Evolutionary conservation across 2,329 filamentous ascomycete genomes (phyloP).

Genomic region (Bipolaris cookei): DNA sequence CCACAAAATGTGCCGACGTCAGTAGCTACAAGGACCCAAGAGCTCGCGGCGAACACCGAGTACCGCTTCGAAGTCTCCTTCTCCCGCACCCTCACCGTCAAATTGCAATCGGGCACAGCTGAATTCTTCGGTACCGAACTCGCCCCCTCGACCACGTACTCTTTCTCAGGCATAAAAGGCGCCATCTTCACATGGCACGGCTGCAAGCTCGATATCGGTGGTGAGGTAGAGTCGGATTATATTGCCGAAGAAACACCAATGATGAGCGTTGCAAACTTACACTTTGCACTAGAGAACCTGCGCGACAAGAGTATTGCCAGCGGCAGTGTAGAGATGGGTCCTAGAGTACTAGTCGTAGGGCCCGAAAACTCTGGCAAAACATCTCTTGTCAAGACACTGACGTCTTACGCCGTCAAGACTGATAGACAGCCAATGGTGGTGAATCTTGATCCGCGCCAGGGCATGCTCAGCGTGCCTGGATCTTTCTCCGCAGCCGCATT

Average conservation of each 20-base stretch:
- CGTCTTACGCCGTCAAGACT: slow-evolving; percentile 77
- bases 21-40: slow-evolving; percentile 46
- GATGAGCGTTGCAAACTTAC: slow-evolving; percentile 80
- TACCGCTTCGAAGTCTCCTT: slow-evolving; percentile 52
- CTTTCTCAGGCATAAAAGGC: slow-evolving; percentile 79
- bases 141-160: slow-evolving; percentile 78
- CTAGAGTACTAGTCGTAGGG: slow-evolving; percentile 84
- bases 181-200: slow-evolving; percentile 93
- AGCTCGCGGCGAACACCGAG: slow-evolving; percentile 55
- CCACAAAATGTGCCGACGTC: slow-evolving; percentile 30
- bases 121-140: slow-evolving; percentile 97
- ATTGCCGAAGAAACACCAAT: slow-evolving; percentile 81
- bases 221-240: slow-evolving; percentile 72
- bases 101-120: slow-evolving; percentile 80
- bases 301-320: slow-evolving; percentile 64
- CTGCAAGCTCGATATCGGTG: slow-evolving; percentile 80
- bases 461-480: slow-evolving; percentile 64
- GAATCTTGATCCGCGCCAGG: slow-evolving; percentile 82
- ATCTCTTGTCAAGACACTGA: slow-evolving; percentile 75
- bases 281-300: slow-evolving; percentile 80
- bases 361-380: slow-evolving; percentile 83
- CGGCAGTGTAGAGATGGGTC: slow-evolving; percentile 61
- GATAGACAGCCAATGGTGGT: slow-evolving; percentile 79
- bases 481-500: slow-evolving; percentile 87
- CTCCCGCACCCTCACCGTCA: slow-evolving; percentile 46